These are phyloP conservation scores for Coemansia aciculifera DNA, from an alignment of 192 early-diverging fungal species.

Conservation along the genomic window DNA sequence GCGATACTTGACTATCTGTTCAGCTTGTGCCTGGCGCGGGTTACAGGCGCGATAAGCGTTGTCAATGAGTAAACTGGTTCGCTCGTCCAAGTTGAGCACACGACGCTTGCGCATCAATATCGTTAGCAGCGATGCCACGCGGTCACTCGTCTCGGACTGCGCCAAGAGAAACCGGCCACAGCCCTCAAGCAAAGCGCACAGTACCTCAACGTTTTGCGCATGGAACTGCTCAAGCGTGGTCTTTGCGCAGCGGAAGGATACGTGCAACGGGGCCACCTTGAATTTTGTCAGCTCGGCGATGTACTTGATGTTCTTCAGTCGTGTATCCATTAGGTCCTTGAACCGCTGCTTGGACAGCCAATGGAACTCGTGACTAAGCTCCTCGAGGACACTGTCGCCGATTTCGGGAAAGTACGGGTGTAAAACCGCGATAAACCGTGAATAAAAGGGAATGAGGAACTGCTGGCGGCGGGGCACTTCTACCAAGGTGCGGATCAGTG, in stretches of 20 bases:
- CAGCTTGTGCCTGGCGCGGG: constrained; percentile 68
- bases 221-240: constrained; percentile 83
- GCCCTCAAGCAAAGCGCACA: constrained; percentile 78
- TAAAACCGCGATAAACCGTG: constrained; percentile 85
- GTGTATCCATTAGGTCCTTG: constrained; percentile 44
- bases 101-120: constrained; percentile 90
- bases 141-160: constrained; percentile 68
- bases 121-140: constrained; percentile 72
- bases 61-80: constrained; percentile 85
- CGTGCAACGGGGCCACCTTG: constrained; percentile 73
- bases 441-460: constrained; percentile 89
- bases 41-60: constrained; percentile 91
- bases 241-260: constrained; percentile 84
- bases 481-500: constrained; percentile 73
- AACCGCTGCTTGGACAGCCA: constrained; percentile 72
- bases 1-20: constrained; percentile 67
- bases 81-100: constrained; percentile 80
- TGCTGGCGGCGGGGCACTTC: constrained; percentile 78
- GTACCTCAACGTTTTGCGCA: constrained; percentile 79
- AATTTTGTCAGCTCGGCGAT: constrained; percentile 96
- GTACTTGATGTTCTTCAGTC: constrained; percentile 72
- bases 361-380: constrained; percentile 52
- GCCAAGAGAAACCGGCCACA: constrained; percentile 88
- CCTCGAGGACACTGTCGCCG: constrained; percentile 65
- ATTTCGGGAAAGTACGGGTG: constrained; percentile 88